These are phyloP conservation scores for Suhomyces chickasaworum DNA, from an alignment of 1,139 yeast genomes.

Conservation along the genomic window DNA sequence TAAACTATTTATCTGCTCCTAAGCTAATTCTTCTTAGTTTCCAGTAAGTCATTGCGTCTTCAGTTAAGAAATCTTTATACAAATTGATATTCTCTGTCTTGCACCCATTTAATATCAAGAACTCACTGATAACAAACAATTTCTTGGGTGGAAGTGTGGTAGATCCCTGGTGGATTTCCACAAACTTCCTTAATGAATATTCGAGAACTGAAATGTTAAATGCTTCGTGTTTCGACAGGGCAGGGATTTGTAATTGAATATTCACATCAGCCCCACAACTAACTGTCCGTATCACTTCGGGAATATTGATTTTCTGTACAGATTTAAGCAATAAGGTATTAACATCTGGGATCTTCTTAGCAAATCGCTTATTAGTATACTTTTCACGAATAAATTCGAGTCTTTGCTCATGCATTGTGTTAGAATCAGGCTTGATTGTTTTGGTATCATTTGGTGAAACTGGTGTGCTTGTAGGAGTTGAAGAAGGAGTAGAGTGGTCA, in stretches of 20 bases:
- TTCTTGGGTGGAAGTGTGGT: slow-evolving; percentile 15
- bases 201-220: slow-evolving; percentile 52
- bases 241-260: slow-evolving; percentile 34
- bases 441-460: slow-evolving; percentile 2
- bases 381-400: slow-evolving; percentile 52
- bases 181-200: slow-evolving; percentile 57
- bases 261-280: slow-evolving; percentile 54
- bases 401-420: slow-evolving; percentile 41
- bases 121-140: slow-evolving; percentile 72
- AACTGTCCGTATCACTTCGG: slow-evolving; percentile 47
- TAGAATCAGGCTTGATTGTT: slow-evolving; percentile 23
- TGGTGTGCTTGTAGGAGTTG: slow-evolving; percentile 3
- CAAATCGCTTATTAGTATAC: slow-evolving; percentile 47
- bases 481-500: not conserved
- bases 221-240: slow-evolving; percentile 24
- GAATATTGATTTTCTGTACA: slow-evolving; percentile 52
- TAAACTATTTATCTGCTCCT: slow-evolving; percentile 12
- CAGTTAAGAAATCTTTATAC: slow-evolving; percentile 34
- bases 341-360: slow-evolving; percentile 26
- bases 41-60: slow-evolving; percentile 58
- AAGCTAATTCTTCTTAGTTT: slow-evolving; percentile 38
- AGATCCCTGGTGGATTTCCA: slow-evolving; percentile 26
- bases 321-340: slow-evolving; percentile 43
- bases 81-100: slow-evolving; percentile 29
- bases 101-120: slow-evolving; percentile 68